Evolutionary conservation across 2,329 filamentous ascomycete genomes (phyloP), one percentile per base, ranked within the genome.

Genomic region (Pyrenophora teres): DNA sequence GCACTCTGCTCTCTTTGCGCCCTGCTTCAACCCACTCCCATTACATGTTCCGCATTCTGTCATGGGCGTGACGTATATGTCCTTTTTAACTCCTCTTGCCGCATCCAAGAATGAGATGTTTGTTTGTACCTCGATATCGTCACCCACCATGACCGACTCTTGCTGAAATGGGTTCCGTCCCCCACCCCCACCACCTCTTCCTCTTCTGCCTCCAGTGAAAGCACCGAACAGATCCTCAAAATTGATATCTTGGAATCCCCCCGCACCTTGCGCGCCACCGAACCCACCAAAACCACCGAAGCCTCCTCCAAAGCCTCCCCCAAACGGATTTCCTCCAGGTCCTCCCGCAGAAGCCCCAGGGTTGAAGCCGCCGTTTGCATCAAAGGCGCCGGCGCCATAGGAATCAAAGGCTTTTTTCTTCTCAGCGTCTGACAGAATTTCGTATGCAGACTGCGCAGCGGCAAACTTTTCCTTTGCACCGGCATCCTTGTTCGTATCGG

Each of bases 101-200:
- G 94, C 91, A 70, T 99, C 94, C 86, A 94, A 89, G 74, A 99
- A 99, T 0, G 89, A 92, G 63, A 99, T 93, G 71, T 85, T 94
- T 42, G 90, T 87, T 75, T 96, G 91, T 19, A 97, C 89, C 73
- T 97, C 93, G 66, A 99, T 96, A 72, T 96, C 92, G 59, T 97
- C 92, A 54, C 94, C 94, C n/a, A 96, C 88, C 62, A 96, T 72
- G 16, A 95, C 85, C 10, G 27, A 30, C 63, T 87, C 81, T 71
- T 96, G 88, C 65, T 91, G 84, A 69, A 94, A 94, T 9, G 89
- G 87, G 47, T 82, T 86, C 32, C 83, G 80, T 63, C 81, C 77
- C 45, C 83, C 76, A 49, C 81, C 76, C 15, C 15, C 15, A 3
- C 73, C 62, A 37, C 76, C 59, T 23, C 68, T 51, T 35, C 65